These are phyloP conservation scores for Torrubiellomyces zombiae DNA, from an alignment of 2,329 filamentous ascomycete species.

Conservation along the genomic window DNA sequence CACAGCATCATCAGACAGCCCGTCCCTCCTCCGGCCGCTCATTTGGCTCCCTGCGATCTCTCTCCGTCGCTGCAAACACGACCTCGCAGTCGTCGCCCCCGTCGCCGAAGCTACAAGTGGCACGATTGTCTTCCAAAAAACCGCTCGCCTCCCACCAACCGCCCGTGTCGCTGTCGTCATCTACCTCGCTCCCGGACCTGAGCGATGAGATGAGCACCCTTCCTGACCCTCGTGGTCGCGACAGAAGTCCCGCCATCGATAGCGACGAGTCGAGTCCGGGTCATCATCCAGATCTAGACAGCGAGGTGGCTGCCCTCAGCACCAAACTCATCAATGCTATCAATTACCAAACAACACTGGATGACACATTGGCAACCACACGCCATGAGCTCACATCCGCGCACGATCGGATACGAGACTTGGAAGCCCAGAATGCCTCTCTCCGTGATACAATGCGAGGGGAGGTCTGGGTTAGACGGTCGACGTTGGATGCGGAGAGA, in stretches of 20 bases:
- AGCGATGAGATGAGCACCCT: constrained; percentile 52
- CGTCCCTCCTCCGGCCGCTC: constrained; percentile 15
- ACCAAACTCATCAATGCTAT: constrained; percentile 95
- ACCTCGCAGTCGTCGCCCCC: constrained; percentile 11
- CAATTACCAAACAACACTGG: constrained; percentile 84
- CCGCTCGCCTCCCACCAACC: constrained; percentile 20
- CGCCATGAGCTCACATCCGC: constrained; percentile 69
- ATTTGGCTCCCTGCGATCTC: constrained; percentile 33
- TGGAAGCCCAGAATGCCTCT: constrained; percentile 50
- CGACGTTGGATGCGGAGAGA: constrained; percentile 58
- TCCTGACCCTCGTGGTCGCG: constrained; percentile 43
- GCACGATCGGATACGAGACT: constrained; percentile 44
- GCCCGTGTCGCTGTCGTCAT: constrained; percentile 20
- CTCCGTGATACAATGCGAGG: constrained; percentile 57
- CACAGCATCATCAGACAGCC: constrained; percentile 21
- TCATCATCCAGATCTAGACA: constrained; percentile 39
- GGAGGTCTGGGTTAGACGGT: constrained; percentile 60
- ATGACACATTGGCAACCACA: constrained; percentile 71
- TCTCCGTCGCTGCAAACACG: constrained; percentile 34
- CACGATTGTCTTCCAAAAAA: constrained; percentile 20
- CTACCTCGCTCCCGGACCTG: constrained; percentile 21
- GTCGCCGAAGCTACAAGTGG: constrained; percentile 14
- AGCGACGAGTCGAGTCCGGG: constrained; percentile 14
- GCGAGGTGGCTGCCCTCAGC: constrained; percentile 77
- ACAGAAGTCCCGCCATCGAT: constrained; percentile 27